phyloP scores from a whole-genome alignment of 2,329 filamentous ascomycete genomes.

The Pezicula neosporulosa region DNA sequence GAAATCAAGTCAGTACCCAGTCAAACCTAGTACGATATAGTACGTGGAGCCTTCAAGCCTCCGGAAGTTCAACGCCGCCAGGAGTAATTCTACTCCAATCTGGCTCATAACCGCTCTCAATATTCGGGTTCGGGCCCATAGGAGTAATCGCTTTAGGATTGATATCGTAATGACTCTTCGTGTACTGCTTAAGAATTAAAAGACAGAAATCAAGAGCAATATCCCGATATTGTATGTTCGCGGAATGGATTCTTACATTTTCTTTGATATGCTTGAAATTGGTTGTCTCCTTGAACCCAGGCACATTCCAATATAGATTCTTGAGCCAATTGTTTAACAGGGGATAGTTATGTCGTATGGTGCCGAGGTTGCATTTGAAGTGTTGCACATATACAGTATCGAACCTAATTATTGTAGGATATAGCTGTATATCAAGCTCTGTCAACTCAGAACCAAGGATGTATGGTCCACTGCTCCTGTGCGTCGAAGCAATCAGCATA shows the following conservation, averaged over 20 bases:
- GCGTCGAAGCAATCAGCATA: no score
- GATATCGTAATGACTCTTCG: conserved; percentile 72
- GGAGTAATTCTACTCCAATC: conserved; percentile 31
- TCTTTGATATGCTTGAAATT: conserved; percentile 47
- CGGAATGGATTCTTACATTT: conserved; percentile 13
- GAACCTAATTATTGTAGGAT: conserved; percentile 59
- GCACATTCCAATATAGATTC: conserved; percentile 63
- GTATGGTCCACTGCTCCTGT: conserved; percentile 49
- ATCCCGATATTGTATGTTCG: not conserved
- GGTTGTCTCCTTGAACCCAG: conserved; percentile 42
- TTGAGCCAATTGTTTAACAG: conserved; percentile 63
- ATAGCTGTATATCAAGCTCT: conserved; percentile 75
- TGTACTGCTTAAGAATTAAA: conserved; percentile 62
- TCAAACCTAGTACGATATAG: no score
- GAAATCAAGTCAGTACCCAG: no score
- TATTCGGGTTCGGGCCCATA: conserved; percentile 77
- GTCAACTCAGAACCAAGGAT: conserved; percentile 73
- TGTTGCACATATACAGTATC: conserved; percentile 65
- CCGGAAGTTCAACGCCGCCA: conserved; percentile 18
- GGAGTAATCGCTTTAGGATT: conserved; percentile 75
- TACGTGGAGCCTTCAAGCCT: not conserved
- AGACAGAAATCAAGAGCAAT: not conserved
- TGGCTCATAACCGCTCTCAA: conserved; percentile 73
- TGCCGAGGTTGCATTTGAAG: conserved; percentile 57
- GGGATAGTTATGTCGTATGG: conserved; percentile 45